Base-by-base conservation (phyloP, 768 basidiomycete genomes). In the Podaxis sp. region DNA sequence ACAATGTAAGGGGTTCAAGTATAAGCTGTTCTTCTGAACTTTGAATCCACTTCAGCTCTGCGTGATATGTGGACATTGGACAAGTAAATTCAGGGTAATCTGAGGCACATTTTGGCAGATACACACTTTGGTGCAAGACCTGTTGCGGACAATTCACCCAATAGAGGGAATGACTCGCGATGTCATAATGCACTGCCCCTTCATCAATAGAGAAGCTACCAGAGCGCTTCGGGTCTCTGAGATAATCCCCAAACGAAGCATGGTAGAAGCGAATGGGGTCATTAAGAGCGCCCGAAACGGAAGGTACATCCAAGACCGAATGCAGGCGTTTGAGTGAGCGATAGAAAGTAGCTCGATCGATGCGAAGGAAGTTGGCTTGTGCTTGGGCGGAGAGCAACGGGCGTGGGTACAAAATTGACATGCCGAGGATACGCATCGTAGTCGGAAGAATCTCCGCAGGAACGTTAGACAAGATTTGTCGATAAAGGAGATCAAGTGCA, bases 91-190 rank as follows among this genome's bases (percentile, higher is more conserved):
- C 4, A 3, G 46, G 0, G 13, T 47, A 22, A 47, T 41, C 11
- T 1, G 1, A 11, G 9, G 40, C 17, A 41, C 9, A 41, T 6
- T 1, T 17, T 17, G 4, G 9, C 40, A 0, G 40, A 27, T 41
- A 41, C 11, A 41, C 1, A 5, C 19, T 2, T 47, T 9, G 46
- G n/a, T 6, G 8, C 46, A 7, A 0, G 46, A 4, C 0, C 4
- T 1, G 9, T 0, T 47, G 19, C 2, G 2, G n/a, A 3, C 46
- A 15, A 75, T 75, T 57, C 71, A 63, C 2, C 50, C 50, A 51
- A 1, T 13, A 5, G 12, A 51, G 25, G 9, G 24, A 51, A 22
- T 29, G 22, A 1, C 2, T 13, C 17, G 55, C 55, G 24, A 55
- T 7, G 8, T 55, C 55, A 27, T 22, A 19, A 37, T 40, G 38